Conservation (phyloP, 1,139 yeast species). For the Komagataea norvegica region DNA sequence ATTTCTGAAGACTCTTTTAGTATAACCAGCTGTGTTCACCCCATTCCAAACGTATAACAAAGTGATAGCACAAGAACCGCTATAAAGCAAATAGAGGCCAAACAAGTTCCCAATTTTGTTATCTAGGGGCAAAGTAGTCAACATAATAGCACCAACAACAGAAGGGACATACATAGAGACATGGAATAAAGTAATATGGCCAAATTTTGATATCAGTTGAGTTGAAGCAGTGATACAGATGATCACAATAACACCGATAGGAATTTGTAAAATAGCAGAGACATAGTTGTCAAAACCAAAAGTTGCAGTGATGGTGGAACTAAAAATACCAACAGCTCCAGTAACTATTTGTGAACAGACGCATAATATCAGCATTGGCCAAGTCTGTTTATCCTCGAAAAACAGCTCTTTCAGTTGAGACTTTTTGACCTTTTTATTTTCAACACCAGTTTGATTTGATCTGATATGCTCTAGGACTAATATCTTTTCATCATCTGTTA, state of each 20-base stretch:
- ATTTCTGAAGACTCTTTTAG: slow-evolving; percentile 38
- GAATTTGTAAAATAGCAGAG: slow-evolving; percentile 47
- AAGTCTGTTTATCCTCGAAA: slow-evolving; percentile 41
- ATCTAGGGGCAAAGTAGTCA: slow-evolving; percentile 33
- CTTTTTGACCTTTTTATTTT: slow-evolving; percentile 39
- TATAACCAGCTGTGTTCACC: slow-evolving; percentile 36
- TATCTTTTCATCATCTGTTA: slow-evolving; percentile 36
- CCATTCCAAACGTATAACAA: slow-evolving; percentile 38
- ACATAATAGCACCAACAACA: slow-evolving; percentile 40
- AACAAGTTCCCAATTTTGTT: slow-evolving; percentile 40
- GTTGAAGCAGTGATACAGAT: slow-evolving; percentile 33
- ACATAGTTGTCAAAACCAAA: slow-evolving; percentile 34
- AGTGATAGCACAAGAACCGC: slow-evolving; percentile 38
- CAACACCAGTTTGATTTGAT: slow-evolving; percentile 41
- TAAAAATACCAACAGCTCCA: slow-evolving; percentile 32
- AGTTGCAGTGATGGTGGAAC: slow-evolving; percentile 35
- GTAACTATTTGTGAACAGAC: slow-evolving; percentile 35
- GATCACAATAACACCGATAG: slow-evolving; percentile 40
- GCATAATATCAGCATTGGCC: slow-evolving; percentile 35
- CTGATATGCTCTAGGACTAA: slow-evolving; percentile 40
- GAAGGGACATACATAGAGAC: slow-evolving; percentile 39
- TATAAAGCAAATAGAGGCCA: slow-evolving; percentile 35
- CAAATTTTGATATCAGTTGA: slow-evolving; percentile 23
- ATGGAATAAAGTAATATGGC: slow-evolving; percentile 29
- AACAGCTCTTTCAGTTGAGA: slow-evolving; percentile 42